Conservation (phyloP, 176 grass and related monocot species). For the Tillandsia fasciculata region DNA sequence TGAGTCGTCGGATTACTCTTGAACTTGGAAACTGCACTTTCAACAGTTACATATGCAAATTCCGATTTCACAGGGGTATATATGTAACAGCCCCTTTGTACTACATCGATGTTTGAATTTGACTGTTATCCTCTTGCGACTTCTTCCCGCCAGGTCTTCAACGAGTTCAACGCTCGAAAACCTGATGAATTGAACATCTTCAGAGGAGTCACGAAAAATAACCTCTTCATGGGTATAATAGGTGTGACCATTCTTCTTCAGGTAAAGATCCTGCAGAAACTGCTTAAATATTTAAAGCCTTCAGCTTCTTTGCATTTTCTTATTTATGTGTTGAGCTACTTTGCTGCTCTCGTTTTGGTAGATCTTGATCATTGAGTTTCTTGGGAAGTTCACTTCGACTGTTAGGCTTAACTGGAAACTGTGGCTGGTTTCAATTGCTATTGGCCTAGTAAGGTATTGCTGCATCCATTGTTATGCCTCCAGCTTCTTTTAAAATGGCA, state of each 20-base stretch:
- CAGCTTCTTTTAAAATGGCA: not conserved
- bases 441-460: conserved; percentile 63
- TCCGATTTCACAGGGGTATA: not conserved
- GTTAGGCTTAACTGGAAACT: conserved; percentile 76
- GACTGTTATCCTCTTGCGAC: conserved; percentile 10
- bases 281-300: not conserved
- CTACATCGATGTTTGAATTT: conserved; percentile 22
- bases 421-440: conserved; percentile 76
- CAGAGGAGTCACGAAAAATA: conserved; percentile 60
- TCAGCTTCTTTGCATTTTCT: not conserved
- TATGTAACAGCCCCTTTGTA: not conserved
- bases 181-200: conserved; percentile 80
- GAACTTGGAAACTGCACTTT: no score
- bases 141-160: conserved; percentile 57
- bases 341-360: conserved; percentile 19
- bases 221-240: conserved; percentile 59
- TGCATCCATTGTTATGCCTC: conserved; percentile 10
- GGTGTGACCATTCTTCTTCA: conserved; percentile 59
- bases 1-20: no score
- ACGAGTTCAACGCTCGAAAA: conserved; percentile 92
- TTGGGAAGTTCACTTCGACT: conserved; percentile 85
- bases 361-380: conserved; percentile 86
- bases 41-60: no score
- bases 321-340: conserved; percentile 5
- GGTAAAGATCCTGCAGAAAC: conserved; percentile 33